Evolutionary conservation across 2,329 filamentous ascomycete genomes (phyloP), one percentile per base, ranked within the genome.

Genomic region (Penicillium sp.): DNA sequence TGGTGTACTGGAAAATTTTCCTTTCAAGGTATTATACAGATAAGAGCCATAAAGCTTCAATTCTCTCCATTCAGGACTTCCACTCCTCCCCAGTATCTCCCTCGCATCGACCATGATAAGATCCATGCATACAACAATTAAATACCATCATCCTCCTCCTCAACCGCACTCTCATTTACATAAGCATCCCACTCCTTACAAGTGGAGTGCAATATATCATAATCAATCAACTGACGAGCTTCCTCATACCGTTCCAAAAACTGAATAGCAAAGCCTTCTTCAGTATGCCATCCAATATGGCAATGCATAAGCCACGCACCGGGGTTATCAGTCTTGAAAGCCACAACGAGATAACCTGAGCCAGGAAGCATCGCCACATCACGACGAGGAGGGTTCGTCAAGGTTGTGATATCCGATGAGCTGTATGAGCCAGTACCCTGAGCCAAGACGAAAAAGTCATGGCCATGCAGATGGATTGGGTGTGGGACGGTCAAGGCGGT

Each of bases 231-330:
- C 5, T 29, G 8, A 9, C 28, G 28, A 29, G 28, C 28, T 9
- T 53, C 47, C 21, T 29, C 24, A 10, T 43, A 29, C 10, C 18
- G 21, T 51, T 53, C 48, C 24, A 57, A 10, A 45, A 62, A 52
- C 29, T 51, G 48, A 3, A 60, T 16, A 15, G 42, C 52, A 50
- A 52, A 52, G 4, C 50, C 56, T 34, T 56, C 26, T 16, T 51
- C 28, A 12, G 48, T 9, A 41, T 61, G 56, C 54, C 56, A 57
- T 18, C 52, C 47, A 29, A 56, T 54, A 48, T 56, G 52, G 15
- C 54, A 55, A 41, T 61, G 52, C 39, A 56, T 26, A 7, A 59
- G 16, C 54, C 54, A 61, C 6, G 33, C 52, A 4, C 58, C 49
- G 1, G 56, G 47, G 24, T 58, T 56, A 52, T 61, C 52, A 0